Evolutionary conservation across 192 early-diverging fungal genomes (phyloP).

Genomic region (Coemansia sp.): DNA sequence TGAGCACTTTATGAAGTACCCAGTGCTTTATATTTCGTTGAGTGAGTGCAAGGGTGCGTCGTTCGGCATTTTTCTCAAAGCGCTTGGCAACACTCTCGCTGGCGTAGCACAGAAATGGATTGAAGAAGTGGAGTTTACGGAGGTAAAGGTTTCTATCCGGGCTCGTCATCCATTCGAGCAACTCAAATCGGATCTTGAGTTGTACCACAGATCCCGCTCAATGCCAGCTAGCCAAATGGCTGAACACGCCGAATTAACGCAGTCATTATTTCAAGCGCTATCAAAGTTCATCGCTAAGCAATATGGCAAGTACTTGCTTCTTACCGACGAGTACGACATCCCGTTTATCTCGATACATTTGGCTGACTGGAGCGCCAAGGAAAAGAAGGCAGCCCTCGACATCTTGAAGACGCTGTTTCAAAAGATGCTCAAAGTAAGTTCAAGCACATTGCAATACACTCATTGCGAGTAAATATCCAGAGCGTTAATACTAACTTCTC

Average conservation of each 20-base stretch:
- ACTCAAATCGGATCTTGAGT: too few relatives aligned
- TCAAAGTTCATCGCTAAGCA: conserved; percentile 10
- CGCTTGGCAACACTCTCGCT: not conserved
- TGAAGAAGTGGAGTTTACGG: not conserved
- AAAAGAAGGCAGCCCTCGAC: conserved; percentile 10
- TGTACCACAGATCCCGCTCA: too few relatives aligned
- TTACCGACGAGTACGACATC: conserved; percentile 49
- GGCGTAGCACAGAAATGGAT: not conserved
- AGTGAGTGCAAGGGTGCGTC: conserved; percentile 21
- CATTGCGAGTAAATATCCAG: not conserved
- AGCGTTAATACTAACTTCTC: not conserved
- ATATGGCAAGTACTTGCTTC: conserved; percentile 36
- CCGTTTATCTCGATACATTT: conserved; percentile 40
- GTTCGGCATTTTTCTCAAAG: conserved; percentile 5
- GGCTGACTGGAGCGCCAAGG: conserved; percentile 16
- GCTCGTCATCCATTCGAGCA: too few relatives aligned
- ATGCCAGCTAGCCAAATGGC: too few relatives aligned
- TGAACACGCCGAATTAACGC: too few relatives aligned
- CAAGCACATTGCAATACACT: too few relatives aligned
- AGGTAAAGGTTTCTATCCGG: not conserved
- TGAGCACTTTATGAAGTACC: conserved; percentile 47
- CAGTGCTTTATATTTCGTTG: conserved; percentile 34
- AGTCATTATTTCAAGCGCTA: conserved; percentile 2
- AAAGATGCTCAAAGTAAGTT: conserved; percentile 41
- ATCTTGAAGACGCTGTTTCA: conserved; percentile 30